Base-by-base conservation (phyloP, 495 filamentous ascomycete genomes). In the Halenospora varia region DNA sequence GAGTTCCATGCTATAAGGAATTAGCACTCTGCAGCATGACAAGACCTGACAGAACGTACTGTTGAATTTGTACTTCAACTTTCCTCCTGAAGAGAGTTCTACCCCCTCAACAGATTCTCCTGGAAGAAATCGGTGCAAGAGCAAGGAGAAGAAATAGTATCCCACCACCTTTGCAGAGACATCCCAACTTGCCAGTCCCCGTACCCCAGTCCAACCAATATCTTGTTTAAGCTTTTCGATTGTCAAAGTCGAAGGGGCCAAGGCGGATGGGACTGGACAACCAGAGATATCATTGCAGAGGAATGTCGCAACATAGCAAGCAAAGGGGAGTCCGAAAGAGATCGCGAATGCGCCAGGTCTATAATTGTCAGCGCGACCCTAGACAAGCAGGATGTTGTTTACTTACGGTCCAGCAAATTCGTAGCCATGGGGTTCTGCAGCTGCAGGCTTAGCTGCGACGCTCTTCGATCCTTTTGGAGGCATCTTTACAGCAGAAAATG, bases 231-330 rank as follows among this genome's bases (percentile, higher is more conserved):
- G 73, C 64, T 80, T 75, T 13, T 86, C 81, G 51, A 91, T 74
- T 35, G 81, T 81, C 29, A 96, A 73, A 20, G 82, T 84, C 45
- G 81, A 85, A 26, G 92, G 91, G 53, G 81, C 77, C 48, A 96
- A 80, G 23, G 94, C 75, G n/a, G 87, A 92, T 9, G 92, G 90
- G 6, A 89, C 84, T 11, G 94, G 95, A 63, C 95, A 97, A 52
- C 95, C 94, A 24, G 90, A 84, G 59, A 92, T 70, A 67, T 96
- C 94, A 68, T 96, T 97, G 79, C 94, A 97, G 62, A 89, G 72
- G 67, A 97, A 96, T 35, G 84, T 75, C 63, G 90, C 81, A 53
- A 79, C 63, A 70, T 93, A 96, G 63, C 88, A 78, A 46, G 89
- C 71, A 17, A 88, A 24, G 0, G 94, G 93, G 11, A 96, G 83